Evolutionary conservation across 2,329 filamentous ascomycete genomes (phyloP), one percentile per base, ranked within the genome.

Genomic region (Pseudovirgaria hyperparasitica): DNA sequence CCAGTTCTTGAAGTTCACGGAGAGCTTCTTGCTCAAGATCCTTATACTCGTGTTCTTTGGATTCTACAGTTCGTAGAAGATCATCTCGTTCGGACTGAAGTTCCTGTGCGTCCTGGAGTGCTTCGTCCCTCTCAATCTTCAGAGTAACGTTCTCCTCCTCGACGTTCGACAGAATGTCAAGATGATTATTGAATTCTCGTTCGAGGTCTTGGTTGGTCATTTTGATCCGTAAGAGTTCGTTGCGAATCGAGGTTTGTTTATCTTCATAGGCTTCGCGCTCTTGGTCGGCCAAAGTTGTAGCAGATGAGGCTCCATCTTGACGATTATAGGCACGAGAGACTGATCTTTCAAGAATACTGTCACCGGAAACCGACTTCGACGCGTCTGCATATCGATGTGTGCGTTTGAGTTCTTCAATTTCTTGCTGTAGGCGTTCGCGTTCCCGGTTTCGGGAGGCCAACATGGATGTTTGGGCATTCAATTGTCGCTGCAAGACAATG

Each of bases 391-490:
- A 75, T 29, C 85, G 76, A 38, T 85, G 77, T 2, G 80, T 74
- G 42, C 96, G 73, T 57, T 96, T 98, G 35, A 98, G 65, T 35
- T 94, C 86, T 55, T 98, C 90, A 36, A 96, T 96, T 50, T 98
- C 87, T 48, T 93, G 84, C 52, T 96, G 92, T 6, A 98, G 65
- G 5, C 85, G 74, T 49, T 96, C 86, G 48, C 93, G 92, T 49
- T 98, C 90, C 15, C 85, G 79, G 46, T 94, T 94, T 14, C 90
- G 72, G 19, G 90, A 96, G 1, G 87, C 94, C 18, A 98, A 68
- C 84, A 98, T 96, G 0, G 86, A 94, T 1, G 86, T 92, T 51
- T 98, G 90, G 3, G 90, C 90, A 34, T 86, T 84, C 16, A 96
- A 81, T 52, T 96, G 86, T 28, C 86, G 79, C 28, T 87, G 74